Conservation (phyloP, 345 rosid species). For the Populus ilicifolia region DNA sequence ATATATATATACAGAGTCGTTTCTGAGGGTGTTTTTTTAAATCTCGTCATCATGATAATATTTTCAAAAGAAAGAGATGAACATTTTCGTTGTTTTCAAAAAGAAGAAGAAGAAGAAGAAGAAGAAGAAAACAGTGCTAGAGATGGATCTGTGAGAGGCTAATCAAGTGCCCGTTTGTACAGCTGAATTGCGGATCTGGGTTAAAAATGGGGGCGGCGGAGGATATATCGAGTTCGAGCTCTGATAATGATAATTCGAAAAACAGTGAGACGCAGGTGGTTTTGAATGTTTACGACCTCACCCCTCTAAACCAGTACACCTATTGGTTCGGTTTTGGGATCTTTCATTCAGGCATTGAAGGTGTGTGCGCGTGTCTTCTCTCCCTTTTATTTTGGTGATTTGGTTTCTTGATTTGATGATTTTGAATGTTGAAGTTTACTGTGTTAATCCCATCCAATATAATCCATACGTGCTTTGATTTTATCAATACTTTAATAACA, state of each 20-base stretch:
- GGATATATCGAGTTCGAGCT: constrained; percentile 26
- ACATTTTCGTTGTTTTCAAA: not conserved
- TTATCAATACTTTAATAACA: too few relatives aligned
- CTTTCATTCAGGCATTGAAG: constrained; percentile 92
- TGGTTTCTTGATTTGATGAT: not conserved
- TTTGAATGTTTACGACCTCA: constrained; percentile 83
- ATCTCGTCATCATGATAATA: not conserved
- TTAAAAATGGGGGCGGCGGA: constrained; percentile 38
- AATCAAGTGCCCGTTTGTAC: not conserved
- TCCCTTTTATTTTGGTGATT: not conserved
- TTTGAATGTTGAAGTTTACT: not conserved
- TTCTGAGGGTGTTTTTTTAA: not conserved
- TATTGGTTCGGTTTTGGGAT: constrained; percentile 88
- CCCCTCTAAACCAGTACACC: constrained; percentile 68
- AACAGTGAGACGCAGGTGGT: constrained; percentile 39
- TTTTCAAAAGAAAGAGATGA: not conserved
- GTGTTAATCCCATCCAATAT: not conserved
- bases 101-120: too few relatives aligned
- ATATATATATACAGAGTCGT: not conserved
- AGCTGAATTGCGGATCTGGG: not conserved
- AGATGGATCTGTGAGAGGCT: not conserved
- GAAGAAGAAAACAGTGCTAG: not conserved
- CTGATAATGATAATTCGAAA: constrained; percentile 16
- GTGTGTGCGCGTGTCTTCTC: constrained; percentile 17
- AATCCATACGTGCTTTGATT: not conserved